Base-by-base conservation (phyloP, 495 filamentous ascomycete species). In the Penicillium daleae region DNA sequence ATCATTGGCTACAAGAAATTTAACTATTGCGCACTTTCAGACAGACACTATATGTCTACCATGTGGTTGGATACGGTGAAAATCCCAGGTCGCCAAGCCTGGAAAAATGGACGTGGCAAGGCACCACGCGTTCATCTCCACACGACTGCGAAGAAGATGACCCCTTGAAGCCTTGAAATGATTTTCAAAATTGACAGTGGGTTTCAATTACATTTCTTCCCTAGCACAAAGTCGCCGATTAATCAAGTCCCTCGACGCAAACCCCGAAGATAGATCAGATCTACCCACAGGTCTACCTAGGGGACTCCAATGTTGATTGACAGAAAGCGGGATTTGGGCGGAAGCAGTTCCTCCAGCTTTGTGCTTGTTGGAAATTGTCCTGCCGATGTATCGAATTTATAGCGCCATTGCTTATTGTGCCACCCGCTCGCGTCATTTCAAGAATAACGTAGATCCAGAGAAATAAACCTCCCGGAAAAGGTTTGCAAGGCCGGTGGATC, bases 91-190 rank as follows among this genome's bases (percentile, higher is more conserved):
- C 21, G 46, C 46, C 24, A 50, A 29, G 24, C 15, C 46, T 15
- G 15, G 24, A n/a, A 50, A 4, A 50, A 50, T 50, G 46, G 46
- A 15, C 24, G 26, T 50, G 46, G 22, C 46, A 29, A 29, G 22
- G 46, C 24, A 50, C 46, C 24, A 50, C 46, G 46, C 46, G 46
- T 50, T 50, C 46, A 50, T 29, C 46, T 29, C 46, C 46, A 50
- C 46, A 29, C 13, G 21, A n/a, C 6, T 50, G 24, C 13, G 5
- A 17, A 2, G n/a, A 48, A 42, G n/a, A 42, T 42, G 9, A 24
- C 24, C 42, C 19, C 19, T 24, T 12, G 42, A 24, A 21, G 21
- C 12, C 24, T 46, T 46, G n/a, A n/a, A 8, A 2, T 24, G 42
- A 21, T 12, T 24, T 22, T 46, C 42, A 46, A 12, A 12, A 22